Percentiles rank a stretch among this genome's conserved stretches.
phyloP scores from a whole-genome alignment of 345 rosid genomes.

The Excoecaria cochinchinensis region DNA sequence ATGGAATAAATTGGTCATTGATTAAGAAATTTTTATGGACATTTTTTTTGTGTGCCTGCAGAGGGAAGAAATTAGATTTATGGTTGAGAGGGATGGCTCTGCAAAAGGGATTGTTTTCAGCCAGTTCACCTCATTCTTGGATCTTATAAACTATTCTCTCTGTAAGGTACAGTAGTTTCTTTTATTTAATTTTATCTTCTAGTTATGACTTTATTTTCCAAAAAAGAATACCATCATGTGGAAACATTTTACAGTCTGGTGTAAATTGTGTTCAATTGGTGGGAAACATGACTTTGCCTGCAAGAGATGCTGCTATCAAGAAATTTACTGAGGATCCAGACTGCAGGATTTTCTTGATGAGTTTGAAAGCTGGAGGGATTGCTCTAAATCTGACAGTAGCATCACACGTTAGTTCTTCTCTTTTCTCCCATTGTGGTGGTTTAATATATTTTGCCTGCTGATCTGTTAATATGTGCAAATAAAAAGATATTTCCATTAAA shows the following conservation, averaged over 20 bases:
- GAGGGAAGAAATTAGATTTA: slow-evolving; percentile 95
- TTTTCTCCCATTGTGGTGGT: background rate
- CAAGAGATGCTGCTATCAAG: slow-evolving; percentile 84
- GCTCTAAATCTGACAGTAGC: slow-evolving; percentile 98
- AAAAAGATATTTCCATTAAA: background rate
- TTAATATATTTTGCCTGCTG: background rate
- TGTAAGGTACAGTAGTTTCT: slow-evolving; percentile 50
- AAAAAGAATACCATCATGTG: slow-evolving; percentile 4
- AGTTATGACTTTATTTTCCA: background rate
- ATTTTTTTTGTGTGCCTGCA: slow-evolving; percentile 26
- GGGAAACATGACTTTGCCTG: slow-evolving; percentile 80
- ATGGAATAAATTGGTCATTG: background rate
- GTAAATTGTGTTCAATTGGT: slow-evolving; percentile 79
- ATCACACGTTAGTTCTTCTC: slow-evolving; percentile 66
- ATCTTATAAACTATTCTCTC: slow-evolving; percentile 84
- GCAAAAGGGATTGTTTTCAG: slow-evolving; percentile 98
- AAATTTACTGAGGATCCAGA: slow-evolving; percentile 80
- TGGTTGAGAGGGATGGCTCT: slow-evolving; percentile 97
- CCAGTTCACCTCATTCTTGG: slow-evolving; percentile 95
- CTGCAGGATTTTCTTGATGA: slow-evolving; percentile 86
- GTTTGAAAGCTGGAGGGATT: slow-evolving; percentile 95
- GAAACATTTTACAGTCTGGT: slow-evolving; percentile 57
- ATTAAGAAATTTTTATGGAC: background rate
- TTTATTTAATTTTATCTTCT: background rate
- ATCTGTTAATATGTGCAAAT: background rate